Percentiles rank a stretch among this genome's conserved stretches.
Conservation (phyloP, 2,329 filamentous ascomycete species). For the Ambrosiella xylebori region DNA sequence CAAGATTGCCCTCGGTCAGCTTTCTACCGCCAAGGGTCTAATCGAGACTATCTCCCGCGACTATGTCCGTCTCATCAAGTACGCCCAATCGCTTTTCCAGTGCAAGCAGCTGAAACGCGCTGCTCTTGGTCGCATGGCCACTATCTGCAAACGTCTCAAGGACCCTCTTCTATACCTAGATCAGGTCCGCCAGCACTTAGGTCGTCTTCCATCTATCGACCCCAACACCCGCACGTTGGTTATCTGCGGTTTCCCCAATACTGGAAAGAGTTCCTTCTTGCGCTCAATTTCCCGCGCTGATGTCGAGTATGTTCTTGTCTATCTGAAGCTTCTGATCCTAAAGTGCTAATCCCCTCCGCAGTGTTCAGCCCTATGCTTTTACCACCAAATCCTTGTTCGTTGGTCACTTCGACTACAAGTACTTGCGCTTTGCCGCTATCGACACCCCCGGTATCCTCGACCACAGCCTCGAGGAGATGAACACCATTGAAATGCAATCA, state of each 20-base stretch:
- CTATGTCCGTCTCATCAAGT: slow-evolving; percentile 80
- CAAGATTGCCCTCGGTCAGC: slow-evolving; percentile 85
- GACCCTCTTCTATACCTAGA: slow-evolving; percentile 91
- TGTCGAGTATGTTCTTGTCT: slow-evolving; percentile 39
- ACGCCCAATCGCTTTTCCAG: slow-evolving; percentile 91
- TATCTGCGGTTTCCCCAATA: slow-evolving; percentile 95
- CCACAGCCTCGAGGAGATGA: slow-evolving; percentile 97
- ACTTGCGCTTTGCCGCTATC: slow-evolving; percentile 49
- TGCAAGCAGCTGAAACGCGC: slow-evolving; percentile 98
- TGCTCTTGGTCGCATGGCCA: slow-evolving; percentile 93
- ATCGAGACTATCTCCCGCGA: slow-evolving; percentile 94
- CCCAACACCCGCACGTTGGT: slow-evolving; percentile 91
- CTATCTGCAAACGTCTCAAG: slow-evolving; percentile 84
- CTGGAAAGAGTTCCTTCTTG: slow-evolving; percentile 92
- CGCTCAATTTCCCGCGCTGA: slow-evolving; percentile 84
- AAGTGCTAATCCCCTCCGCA: background rate
- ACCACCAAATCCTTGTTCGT: slow-evolving; percentile 96
- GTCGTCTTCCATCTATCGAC: slow-evolving; percentile 94
- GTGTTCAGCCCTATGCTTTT: slow-evolving; percentile 78
- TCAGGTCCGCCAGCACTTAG: slow-evolving; percentile 80
- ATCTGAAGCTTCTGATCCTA: background rate
- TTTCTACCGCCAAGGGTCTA: slow-evolving; percentile 88
- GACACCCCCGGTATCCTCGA: slow-evolving; percentile 98
- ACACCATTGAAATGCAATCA: slow-evolving; percentile 88
- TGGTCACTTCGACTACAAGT: slow-evolving; percentile 92